Evolutionary conservation across 495 filamentous ascomycete species (phyloP).

Genomic region (Podospora sp.): DNA sequence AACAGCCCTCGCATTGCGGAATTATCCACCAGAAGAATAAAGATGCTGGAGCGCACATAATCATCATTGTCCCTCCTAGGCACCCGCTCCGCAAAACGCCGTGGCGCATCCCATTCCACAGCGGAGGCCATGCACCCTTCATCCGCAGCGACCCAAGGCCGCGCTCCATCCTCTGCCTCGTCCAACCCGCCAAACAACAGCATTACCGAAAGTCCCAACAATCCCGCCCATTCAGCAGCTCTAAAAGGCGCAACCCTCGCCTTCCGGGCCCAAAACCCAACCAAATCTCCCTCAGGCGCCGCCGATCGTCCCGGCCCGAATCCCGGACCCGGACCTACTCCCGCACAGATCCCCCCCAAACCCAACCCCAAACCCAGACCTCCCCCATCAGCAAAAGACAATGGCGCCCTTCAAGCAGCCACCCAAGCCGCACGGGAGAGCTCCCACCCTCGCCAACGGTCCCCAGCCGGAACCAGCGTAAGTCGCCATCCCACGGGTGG

Average conservation of each 20-base stretch:
- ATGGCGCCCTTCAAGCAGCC: conserved; percentile 56
- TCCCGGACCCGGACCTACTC: too few relatives aligned
- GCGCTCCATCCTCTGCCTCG: conserved; percentile 8
- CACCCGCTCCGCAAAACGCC: background rate
- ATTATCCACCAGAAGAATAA: background rate
- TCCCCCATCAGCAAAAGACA: conserved; percentile 25
- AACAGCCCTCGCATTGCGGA: background rate
- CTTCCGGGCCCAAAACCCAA: conserved; percentile 41
- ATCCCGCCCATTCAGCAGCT: conserved; percentile 26
- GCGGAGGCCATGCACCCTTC: conserved; percentile 1
- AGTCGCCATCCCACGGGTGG: conserved; percentile 24
- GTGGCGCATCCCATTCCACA: background rate
- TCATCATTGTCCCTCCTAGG: background rate
- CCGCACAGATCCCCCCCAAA: too few relatives aligned
- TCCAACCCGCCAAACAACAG: conserved; percentile 15
- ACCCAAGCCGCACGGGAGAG: conserved; percentile 34
- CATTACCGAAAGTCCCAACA: conserved; percentile 5
- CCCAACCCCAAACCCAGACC: conserved; percentile 9
- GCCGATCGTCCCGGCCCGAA: conserved; percentile 24
- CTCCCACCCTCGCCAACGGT: conserved; percentile 15
- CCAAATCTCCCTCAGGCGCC: conserved; percentile 1
- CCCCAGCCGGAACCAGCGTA: background rate
- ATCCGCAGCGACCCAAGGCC: conserved; percentile 9
- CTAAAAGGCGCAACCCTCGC: conserved; percentile 52
- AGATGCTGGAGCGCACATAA: background rate